Conservation (phyloP, 2,329 filamentous ascomycete species). For the Colletotrichum siamense region DNA sequence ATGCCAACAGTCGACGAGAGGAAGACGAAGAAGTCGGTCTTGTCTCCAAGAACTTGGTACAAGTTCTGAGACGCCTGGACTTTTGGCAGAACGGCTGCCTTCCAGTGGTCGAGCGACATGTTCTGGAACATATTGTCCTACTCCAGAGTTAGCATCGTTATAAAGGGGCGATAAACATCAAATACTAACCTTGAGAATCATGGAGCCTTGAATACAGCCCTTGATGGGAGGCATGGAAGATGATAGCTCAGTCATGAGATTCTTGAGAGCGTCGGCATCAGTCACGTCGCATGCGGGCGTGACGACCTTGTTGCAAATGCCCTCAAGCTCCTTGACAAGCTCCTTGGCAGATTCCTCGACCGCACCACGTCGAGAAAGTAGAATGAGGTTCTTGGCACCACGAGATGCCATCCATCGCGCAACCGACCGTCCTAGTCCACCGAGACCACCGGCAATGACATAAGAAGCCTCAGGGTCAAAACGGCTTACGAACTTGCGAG, state of each 20-base stretch:
- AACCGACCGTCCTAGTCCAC: slow-evolving; percentile 29
- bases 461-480: slow-evolving; percentile 20
- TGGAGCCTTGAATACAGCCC: slow-evolving; percentile 22
- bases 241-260: background rate
- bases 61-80: slow-evolving; percentile 35
- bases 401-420: slow-evolving; percentile 29
- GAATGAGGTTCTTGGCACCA: slow-evolving; percentile 31
- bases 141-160: background rate
- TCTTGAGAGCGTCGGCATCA: background rate
- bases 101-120: slow-evolving; percentile 23
- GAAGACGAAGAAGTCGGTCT: slow-evolving; percentile 39
- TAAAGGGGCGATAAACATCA: background rate
- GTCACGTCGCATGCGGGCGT: slow-evolving; percentile 25
- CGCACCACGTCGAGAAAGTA: slow-evolving; percentile 32
- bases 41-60: slow-evolving; percentile 32
- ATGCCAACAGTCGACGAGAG: slow-evolving; percentile 35
- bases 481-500: background rate
- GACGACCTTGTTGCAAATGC: background rate
- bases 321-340: slow-evolving; percentile 22
- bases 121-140: slow-evolving; percentile 20
- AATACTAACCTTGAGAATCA: slow-evolving; percentile 25
- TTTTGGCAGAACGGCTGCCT: slow-evolving; percentile 33
- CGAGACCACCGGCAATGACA: slow-evolving; percentile 24
- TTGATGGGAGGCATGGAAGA: slow-evolving; percentile 14
- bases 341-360: slow-evolving; percentile 18